Evolutionary conservation across 768 basidiomycete species (phyloP), one percentile per base, ranked within the genome.

Genomic region (Naganishia vaughanmartiniae): DNA sequence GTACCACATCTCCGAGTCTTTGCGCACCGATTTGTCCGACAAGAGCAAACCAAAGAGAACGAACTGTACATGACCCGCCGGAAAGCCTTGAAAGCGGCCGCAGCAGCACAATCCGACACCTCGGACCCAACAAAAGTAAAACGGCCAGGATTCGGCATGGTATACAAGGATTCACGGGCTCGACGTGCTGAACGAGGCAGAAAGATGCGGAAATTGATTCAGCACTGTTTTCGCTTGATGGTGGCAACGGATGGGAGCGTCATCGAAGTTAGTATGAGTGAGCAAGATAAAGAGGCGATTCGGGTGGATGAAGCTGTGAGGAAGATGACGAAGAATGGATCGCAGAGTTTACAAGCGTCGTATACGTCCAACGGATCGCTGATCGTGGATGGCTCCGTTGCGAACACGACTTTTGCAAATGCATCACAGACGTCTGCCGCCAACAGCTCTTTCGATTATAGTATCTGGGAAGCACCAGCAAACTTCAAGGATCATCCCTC

Each of bases 171-270:
- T 30, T 63, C 60, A 7, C n/a, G 42, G 15, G 60, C 60, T 24
- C 19, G 60, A 42, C 36, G 24, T 21, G 60, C 60, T n/a, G 60
- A 63, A 36, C 24, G 71, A 30, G 56, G 66, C n/a, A 24, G 66
- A 36, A 72, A 68, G 33, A 66, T 72, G 66, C 55, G 71, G 28
- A 72, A 66, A 34, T 26, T 68, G 33, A 60, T 72, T 36, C 39
- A 51, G 39, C 56, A 72, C 17, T 57, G 56, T 21, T 58, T 72
- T 19, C 45, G 65, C 9, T 48, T 72, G 45, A 66, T 60, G 71
- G 54, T 72, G 21, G 55, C 31, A 1, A 66, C 55, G 4, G 55
- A 66, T 7, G 71, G 71, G 24, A 58, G 65, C 15, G 31, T 72
- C 30, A 51, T 72, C 53, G 66, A 72, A 57, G 71, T 72, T 21